phyloP scores from a whole-genome alignment of 306 rosid genomes.

The Trifolium fragiferum region DNA sequence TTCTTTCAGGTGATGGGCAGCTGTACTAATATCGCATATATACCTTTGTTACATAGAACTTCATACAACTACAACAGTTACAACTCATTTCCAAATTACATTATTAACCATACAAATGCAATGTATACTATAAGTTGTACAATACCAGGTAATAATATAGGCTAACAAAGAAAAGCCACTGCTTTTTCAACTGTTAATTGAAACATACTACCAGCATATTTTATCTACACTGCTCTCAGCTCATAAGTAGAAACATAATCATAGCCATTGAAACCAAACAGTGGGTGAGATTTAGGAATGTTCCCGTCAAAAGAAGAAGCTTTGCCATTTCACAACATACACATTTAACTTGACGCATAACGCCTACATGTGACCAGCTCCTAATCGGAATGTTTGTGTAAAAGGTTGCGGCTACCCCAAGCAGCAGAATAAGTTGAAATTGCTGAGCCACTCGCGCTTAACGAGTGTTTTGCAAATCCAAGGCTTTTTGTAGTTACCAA shows the following conservation, averaged over 20 bases:
- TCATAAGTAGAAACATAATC: slow-evolving; percentile 14
- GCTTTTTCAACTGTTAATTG: slow-evolving; percentile 24
- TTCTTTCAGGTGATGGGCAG: background rate
- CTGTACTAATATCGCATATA: slow-evolving; percentile 5
- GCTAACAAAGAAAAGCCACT: slow-evolving; percentile 19
- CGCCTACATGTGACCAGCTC: slow-evolving; percentile 15
- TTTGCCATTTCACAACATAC: slow-evolving; percentile 26
- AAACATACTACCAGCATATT: slow-evolving; percentile 17
- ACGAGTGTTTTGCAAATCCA: slow-evolving; percentile 60
- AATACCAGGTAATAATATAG: slow-evolving; percentile 4
- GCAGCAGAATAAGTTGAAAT: slow-evolving; percentile 64
- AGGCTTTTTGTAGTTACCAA: slow-evolving; percentile 63
- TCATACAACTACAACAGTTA: background rate
- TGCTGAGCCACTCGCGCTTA: slow-evolving; percentile 58
- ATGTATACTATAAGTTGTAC: slow-evolving; percentile 20
- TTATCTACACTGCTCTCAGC: slow-evolving; percentile 24
- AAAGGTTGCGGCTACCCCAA: slow-evolving; percentile 47
- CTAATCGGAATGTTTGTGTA: slow-evolving; percentile 28
- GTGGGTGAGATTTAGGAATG: slow-evolving; percentile 24
- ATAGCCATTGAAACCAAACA: slow-evolving; percentile 34
- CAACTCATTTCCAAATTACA: slow-evolving; percentile 22
- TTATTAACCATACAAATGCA: slow-evolving; percentile 19
- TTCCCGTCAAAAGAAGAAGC: slow-evolving; percentile 30
- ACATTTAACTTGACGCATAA: background rate
- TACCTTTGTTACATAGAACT: background rate